Conservation (phyloP, 352 stramenopile genomes). For the Pythium periplocum region DNA sequence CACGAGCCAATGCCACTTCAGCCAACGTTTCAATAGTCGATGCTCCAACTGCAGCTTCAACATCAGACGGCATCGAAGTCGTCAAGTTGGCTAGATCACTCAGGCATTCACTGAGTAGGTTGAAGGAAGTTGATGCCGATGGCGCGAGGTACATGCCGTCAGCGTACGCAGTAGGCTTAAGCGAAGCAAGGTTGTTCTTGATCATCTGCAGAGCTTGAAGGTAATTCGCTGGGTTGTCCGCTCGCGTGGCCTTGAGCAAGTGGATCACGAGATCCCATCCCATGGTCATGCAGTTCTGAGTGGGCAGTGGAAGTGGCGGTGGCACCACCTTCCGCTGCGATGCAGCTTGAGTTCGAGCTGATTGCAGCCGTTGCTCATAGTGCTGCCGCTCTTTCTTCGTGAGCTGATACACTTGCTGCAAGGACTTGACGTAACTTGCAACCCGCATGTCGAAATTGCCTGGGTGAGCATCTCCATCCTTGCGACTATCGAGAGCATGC, state of each 20-base stretch:
- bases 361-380: constrained; percentile 59
- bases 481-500: constrained; percentile 8
- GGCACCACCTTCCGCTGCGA: constrained; percentile 67
- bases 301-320: constrained; percentile 69
- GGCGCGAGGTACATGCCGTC: constrained; percentile 83
- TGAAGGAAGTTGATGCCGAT: constrained; percentile 67
- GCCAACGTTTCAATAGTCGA: constrained; percentile 68
- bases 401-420: constrained; percentile 66
- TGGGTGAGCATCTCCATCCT: constrained; percentile 9
- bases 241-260: constrained; percentile 60
- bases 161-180: constrained; percentile 78
- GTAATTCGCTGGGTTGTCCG: constrained; percentile 65
- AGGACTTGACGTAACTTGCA: constrained; percentile 60
- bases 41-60: constrained; percentile 30
- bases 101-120: constrained; percentile 68
- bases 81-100: constrained; percentile 29
- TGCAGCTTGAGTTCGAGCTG: constrained; percentile 45
- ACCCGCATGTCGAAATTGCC: constrained; percentile 66
- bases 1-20: constrained; percentile 65
- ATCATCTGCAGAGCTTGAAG: constrained; percentile 67
- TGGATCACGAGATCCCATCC: constrained; percentile 77
- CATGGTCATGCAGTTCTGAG: constrained; percentile 80
- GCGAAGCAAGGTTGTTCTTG: constrained; percentile 48
- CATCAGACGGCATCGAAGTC: constrained; percentile 6
- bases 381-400: constrained; percentile 82